Percentiles rank a stretch among this genome's conserved stretches.
Evolutionary conservation across 208 protist species (phyloP).

Genomic region (Wallacemonas sp.): DNA sequence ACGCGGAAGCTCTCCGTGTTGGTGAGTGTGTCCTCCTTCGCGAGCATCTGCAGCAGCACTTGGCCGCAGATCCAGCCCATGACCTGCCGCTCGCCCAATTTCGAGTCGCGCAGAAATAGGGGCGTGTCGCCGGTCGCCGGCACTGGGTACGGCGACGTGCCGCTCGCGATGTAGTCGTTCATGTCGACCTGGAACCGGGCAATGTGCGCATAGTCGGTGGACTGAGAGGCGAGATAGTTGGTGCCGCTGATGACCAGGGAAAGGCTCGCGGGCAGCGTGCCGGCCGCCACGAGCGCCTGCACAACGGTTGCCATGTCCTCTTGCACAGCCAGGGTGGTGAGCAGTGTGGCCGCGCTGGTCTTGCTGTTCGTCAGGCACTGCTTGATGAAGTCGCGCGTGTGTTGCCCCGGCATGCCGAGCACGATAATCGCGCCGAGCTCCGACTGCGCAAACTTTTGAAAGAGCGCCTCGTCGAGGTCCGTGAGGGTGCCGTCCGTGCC

Average conservation of each 20-base stretch:
- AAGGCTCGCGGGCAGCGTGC: constrained; percentile 16
- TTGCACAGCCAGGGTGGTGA: constrained; percentile 24
- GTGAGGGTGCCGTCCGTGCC: background rate
- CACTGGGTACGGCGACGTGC: constrained; percentile 15
- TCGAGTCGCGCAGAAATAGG: constrained; percentile 9
- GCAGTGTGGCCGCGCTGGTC: constrained; percentile 29
- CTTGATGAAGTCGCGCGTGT: constrained; percentile 38
- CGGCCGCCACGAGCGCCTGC: constrained; percentile 6
- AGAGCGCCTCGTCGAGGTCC: constrained; percentile 25
- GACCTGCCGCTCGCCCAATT: constrained; percentile 24
- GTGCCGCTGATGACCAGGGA: constrained; percentile 37
- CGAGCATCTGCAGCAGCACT: constrained; percentile 24
- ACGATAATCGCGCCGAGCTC: constrained; percentile 47
- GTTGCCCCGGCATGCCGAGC: constrained; percentile 19
- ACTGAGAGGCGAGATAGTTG: constrained; percentile 32
- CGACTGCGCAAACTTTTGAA: constrained; percentile 36
- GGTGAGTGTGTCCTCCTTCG: constrained; percentile 12
- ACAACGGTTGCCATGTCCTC: constrained; percentile 26
- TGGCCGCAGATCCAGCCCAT: constrained; percentile 28
- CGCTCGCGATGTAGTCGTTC: constrained; percentile 33
- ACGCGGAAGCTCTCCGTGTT: constrained; percentile 20
- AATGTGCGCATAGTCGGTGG: constrained; percentile 19
- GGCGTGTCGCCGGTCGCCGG: background rate
- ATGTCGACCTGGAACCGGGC: constrained; percentile 37
- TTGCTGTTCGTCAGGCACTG: constrained; percentile 28